Conservation (phyloP, 768 basidiomycete genomes). For the Hygrophoropsis aurantiaca region DNA sequence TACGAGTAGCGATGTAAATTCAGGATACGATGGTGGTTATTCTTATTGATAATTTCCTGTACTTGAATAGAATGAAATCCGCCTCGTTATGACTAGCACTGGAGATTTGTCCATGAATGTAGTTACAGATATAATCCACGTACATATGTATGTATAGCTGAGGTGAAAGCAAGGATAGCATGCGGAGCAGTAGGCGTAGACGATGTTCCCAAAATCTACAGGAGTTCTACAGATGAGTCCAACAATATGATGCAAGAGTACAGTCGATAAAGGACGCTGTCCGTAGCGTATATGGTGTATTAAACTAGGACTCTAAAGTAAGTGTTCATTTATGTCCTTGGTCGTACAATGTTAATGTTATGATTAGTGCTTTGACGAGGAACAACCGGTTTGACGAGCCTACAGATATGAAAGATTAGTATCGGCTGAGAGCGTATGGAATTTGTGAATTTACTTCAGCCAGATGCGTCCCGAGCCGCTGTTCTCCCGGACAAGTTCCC, state of each 20-base stretch:
- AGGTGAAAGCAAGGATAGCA: conserved; percentile 3
- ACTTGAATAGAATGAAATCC: too few relatives aligned
- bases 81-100: too few relatives aligned
- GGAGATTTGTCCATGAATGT: too few relatives aligned
- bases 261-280: too few relatives aligned
- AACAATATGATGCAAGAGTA: too few relatives aligned
- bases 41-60: too few relatives aligned
- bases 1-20: too few relatives aligned
- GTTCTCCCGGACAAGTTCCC: conserved; percentile 66
- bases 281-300: background rate
- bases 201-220: background rate
- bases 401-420: conserved; percentile 4
- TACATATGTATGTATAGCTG: background rate
- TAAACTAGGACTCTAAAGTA: background rate
- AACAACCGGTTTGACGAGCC: conserved; percentile 20
- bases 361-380: conserved; percentile 20
- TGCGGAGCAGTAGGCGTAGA: background rate
- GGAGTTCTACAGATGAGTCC: conserved; percentile 3
- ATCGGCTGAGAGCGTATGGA: background rate
- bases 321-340: conserved; percentile 1
- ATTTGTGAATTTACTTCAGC: conserved; percentile 54
- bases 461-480: conserved; percentile 59
- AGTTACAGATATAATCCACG: too few relatives aligned
- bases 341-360: conserved; percentile 19
- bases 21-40: too few relatives aligned